Conservation (phyloP, 192 early-diverging fungal genomes). For the Bifiguratus adelaidae region DNA sequence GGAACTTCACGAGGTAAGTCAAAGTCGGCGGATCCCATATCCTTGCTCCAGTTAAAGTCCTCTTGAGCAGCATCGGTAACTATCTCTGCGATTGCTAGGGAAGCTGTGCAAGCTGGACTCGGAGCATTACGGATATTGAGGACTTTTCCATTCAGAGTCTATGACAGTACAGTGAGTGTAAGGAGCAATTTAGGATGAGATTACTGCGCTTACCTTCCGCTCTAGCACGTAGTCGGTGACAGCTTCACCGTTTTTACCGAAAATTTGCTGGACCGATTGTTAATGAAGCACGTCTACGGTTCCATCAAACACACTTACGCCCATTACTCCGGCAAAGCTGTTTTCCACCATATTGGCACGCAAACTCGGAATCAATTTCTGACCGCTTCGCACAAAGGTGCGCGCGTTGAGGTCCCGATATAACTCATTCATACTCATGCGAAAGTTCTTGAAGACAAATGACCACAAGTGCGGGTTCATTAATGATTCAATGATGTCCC, state of each 20-base stretch:
- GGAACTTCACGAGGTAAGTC: too few relatives aligned
- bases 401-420: conserved; percentile 15
- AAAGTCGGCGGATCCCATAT: too few relatives aligned
- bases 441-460: conserved; percentile 15
- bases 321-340: conserved; percentile 21
- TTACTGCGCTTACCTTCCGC: conserved; percentile 16
- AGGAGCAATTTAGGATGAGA: too few relatives aligned
- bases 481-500: conserved; percentile 8
- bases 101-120: conserved; percentile 18
- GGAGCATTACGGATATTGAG: conserved; percentile 22
- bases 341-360: conserved; percentile 16
- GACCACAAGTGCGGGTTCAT: conserved; percentile 12
- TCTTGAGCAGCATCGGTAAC: conserved; percentile 12
- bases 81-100: conserved; percentile 19
- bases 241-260: conserved; percentile 11
- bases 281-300: too few relatives aligned
- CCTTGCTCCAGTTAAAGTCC: conserved; percentile 12
- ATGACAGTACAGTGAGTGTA: too few relatives aligned
- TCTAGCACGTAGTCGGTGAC: conserved; percentile 19
- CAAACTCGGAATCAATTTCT: conserved; percentile 11
- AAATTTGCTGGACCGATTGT: conserved; percentile 16
- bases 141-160: conserved; percentile 9
- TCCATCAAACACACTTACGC: too few relatives aligned
- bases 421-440: conserved; percentile 11
- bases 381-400: conserved; percentile 14